These are phyloP conservation scores for Cyclospora cayetanensis DNA, from an alignment of 169 alveolate genomes.

Conservation along the genomic window DNA sequence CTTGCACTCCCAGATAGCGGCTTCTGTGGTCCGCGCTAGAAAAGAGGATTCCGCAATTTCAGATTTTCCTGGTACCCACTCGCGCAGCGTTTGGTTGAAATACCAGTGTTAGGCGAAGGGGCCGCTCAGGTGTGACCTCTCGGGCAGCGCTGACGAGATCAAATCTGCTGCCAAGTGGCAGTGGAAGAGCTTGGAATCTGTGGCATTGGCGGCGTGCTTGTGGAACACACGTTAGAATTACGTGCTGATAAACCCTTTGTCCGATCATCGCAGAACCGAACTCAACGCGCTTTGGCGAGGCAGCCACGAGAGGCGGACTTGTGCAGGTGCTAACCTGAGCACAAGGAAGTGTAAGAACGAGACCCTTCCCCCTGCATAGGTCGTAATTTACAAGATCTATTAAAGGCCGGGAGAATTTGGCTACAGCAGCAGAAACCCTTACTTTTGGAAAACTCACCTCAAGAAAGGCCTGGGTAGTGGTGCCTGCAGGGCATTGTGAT, in stretches of 20 bases:
- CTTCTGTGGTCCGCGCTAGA: not conserved
- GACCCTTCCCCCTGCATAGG: not conserved
- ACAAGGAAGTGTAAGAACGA: not conserved
- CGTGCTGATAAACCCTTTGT: slow-evolving; percentile 24
- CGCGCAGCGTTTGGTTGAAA: slow-evolving; percentile 66
- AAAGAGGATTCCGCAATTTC: too few relatives aligned
- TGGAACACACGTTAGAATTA: not conserved
- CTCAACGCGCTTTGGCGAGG: slow-evolving; percentile 26
- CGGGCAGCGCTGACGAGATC: slow-evolving; percentile 60
- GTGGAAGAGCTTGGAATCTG: slow-evolving; percentile 13
- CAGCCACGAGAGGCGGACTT: slow-evolving; percentile 60
- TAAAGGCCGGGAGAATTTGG: too few relatives aligned
- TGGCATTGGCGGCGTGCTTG: slow-evolving; percentile 8
- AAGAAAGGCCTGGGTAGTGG: not conserved
- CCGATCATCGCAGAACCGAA: slow-evolving; percentile 71
- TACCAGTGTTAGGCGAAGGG: slow-evolving; percentile 51
- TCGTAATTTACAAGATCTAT: too few relatives aligned
- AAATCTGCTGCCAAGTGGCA: slow-evolving; percentile 66
- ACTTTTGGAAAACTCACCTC: not conserved
- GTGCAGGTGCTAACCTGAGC: slow-evolving; percentile 66
- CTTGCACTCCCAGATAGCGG: not conserved
- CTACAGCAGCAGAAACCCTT: not conserved
- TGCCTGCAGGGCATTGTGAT: not conserved
- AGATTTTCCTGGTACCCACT: not conserved
- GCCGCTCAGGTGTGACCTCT: slow-evolving; percentile 43